Evolutionary conservation across 1,284 basidiomycete species (phyloP).

Genomic region (Apiotrichum veenhuisii): DNA sequence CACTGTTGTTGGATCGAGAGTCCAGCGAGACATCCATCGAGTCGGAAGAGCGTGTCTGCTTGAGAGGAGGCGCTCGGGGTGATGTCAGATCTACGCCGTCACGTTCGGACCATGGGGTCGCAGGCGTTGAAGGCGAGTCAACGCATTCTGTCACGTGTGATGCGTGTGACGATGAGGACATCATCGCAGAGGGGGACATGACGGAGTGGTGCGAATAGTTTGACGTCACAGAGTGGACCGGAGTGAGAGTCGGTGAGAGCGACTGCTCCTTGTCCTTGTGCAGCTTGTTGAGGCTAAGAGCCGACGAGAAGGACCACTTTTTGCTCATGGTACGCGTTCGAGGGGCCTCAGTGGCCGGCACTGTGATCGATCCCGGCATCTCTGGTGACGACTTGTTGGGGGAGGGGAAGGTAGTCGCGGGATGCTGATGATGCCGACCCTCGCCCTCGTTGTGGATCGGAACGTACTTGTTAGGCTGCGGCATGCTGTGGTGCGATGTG

Average conservation of each 20-base stretch:
- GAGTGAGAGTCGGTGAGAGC: constrained; percentile 7
- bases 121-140: constrained; percentile 20
- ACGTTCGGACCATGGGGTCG: constrained; percentile 32
- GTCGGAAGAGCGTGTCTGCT: constrained; percentile 16
- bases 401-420: constrained; percentile 7
- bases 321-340: constrained; percentile 56
- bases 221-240: constrained; percentile 22
- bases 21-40: constrained; percentile 7
- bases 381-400: constrained; percentile 15
- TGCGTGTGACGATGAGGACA: neutral
- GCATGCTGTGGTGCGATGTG: neutral
- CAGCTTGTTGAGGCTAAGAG: constrained; percentile 71
- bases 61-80: constrained; percentile 14
- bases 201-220: neutral
- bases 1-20: constrained; percentile 21
- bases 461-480: constrained; percentile 14
- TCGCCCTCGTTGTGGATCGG: constrained; percentile 6
- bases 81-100: constrained; percentile 22
- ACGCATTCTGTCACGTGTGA: neutral
- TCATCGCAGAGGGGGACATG: constrained; percentile 1
- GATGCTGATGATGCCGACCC: neutral
- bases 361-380: neutral
- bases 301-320: constrained; percentile 94
- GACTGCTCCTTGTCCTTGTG: constrained; percentile 21
- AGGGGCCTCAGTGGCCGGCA: constrained; percentile 6